Conservation (phyloP, 768 basidiomycete genomes). For the Podaxis sp. region DNA sequence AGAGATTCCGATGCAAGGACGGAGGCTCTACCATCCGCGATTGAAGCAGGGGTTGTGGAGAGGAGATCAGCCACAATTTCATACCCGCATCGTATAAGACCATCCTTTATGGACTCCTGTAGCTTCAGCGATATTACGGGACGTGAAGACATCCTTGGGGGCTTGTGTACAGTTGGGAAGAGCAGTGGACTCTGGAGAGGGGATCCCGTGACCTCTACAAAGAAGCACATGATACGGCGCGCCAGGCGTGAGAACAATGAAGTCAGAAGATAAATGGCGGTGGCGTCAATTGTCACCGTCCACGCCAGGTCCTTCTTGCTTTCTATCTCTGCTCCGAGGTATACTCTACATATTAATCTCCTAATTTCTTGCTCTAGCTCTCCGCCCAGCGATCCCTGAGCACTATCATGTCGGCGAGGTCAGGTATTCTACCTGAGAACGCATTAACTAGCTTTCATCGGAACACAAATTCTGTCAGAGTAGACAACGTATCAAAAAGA, state of each 20-base stretch:
- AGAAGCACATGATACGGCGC: background rate
- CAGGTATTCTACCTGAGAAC: conserved; percentile 21
- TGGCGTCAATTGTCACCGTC: conserved; percentile 3
- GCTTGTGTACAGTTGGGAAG: no score
- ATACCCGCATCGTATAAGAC: conserved; percentile 54
- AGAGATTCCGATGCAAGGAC: background rate
- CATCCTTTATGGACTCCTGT: conserved; percentile 41
- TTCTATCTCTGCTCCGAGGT: conserved; percentile 15
- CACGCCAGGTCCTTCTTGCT: conserved; percentile 21
- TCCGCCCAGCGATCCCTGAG: conserved; percentile 10
- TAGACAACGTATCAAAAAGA: conserved; percentile 45
- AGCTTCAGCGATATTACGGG: conserved; percentile 47
- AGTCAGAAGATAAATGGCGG: conserved; percentile 1
- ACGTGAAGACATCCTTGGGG: conserved; percentile 35
- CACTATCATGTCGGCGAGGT: conserved; percentile 27
- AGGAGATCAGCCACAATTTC: conserved; percentile 54
- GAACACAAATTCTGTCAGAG: conserved; percentile 41
- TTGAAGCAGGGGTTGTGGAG: conserved; percentile 37
- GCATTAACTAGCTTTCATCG: background rate
- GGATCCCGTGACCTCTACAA: background rate
- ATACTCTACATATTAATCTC: background rate
- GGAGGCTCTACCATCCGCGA: conserved; percentile 45
- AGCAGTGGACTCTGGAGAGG: background rate
- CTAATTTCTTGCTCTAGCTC: conserved; percentile 9
- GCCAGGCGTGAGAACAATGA: conserved; percentile 8